phyloP scores from a whole-genome alignment of 352 stramenopile genomes.

The Phytopythium delawarense region DNA sequence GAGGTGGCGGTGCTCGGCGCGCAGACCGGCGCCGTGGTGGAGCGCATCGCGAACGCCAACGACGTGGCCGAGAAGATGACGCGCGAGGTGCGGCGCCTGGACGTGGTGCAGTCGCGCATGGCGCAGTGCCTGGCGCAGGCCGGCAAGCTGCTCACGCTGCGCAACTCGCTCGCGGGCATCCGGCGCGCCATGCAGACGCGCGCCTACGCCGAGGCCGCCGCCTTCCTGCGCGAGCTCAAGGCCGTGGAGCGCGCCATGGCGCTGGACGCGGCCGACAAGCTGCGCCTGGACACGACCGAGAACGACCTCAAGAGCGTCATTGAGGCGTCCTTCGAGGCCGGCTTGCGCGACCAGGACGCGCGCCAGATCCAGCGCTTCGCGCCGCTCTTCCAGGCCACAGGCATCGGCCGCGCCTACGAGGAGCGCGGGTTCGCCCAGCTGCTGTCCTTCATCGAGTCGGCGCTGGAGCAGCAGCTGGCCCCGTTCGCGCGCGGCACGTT shows the following conservation, averaged over 20 bases:
- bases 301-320: slow-evolving; percentile 78
- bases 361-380: slow-evolving; percentile 58
- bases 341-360: slow-evolving; percentile 37
- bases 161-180: slow-evolving; percentile 70
- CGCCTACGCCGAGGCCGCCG: slow-evolving; percentile 66
- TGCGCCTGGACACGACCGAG: slow-evolving; percentile 82
- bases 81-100: slow-evolving; percentile 71
- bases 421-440: slow-evolving; percentile 58
- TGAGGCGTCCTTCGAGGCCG: slow-evolving; percentile 61
- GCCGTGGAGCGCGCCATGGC: slow-evolving; percentile 69
- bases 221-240: slow-evolving; percentile 73
- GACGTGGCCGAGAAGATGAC: slow-evolving; percentile 90
- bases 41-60: slow-evolving; percentile 83
- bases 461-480: slow-evolving; percentile 30
- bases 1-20: slow-evolving; percentile 67
- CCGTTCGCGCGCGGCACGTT: slow-evolving; percentile 40
- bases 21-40: slow-evolving; percentile 76
- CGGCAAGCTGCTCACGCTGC: slow-evolving; percentile 68
- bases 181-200: slow-evolving; percentile 71
- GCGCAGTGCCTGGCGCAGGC: slow-evolving; percentile 55
- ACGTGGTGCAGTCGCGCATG: slow-evolving; percentile 79
- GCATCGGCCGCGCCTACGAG: slow-evolving; percentile 60
- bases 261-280: slow-evolving; percentile 76
- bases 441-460: slow-evolving; percentile 36
- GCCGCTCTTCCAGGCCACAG: slow-evolving; percentile 63